Percentiles rank a stretch among this genome's conserved stretches.
These are phyloP conservation scores for Rutstroemia sp. DNA, from an alignment of 2,329 filamentous ascomycete genomes.

Conservation along the genomic window DNA sequence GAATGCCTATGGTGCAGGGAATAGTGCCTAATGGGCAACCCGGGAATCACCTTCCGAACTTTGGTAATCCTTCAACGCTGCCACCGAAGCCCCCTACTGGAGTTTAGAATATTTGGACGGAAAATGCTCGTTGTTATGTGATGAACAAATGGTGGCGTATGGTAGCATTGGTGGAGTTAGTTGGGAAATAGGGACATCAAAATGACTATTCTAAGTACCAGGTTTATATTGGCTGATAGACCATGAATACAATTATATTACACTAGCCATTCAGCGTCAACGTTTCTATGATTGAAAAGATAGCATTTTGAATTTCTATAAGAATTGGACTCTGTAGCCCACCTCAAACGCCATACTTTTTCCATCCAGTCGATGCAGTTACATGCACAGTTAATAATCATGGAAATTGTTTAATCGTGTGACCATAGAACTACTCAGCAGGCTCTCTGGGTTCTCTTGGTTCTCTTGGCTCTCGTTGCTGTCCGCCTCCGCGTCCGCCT, in stretches of 20 bases:
- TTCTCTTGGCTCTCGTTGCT: slow-evolving; percentile 44
- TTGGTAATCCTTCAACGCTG: slow-evolving; percentile 45
- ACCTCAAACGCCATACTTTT: slow-evolving; percentile 34
- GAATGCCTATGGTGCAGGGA: slow-evolving; percentile 20
- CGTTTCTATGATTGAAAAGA: neutral
- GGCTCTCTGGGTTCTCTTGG: slow-evolving; percentile 38
- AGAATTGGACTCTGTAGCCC: slow-evolving; percentile 35
- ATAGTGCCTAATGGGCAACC: slow-evolving; percentile 25
- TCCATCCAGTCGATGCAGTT: slow-evolving; percentile 30
- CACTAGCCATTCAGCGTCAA: neutral
- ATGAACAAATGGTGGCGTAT: slow-evolving; percentile 28
- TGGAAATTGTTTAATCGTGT: slow-evolving; percentile 18
- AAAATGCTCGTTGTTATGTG: slow-evolving; percentile 18
- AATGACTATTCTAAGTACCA: slow-evolving; percentile 23
- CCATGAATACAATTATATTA: slow-evolving; percentile 19
- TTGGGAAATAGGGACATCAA: slow-evolving; percentile 23
- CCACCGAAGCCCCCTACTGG: slow-evolving; percentile 46
- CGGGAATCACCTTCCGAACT: slow-evolving; percentile 47
- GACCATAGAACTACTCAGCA: slow-evolving; percentile 8
- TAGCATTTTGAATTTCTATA: slow-evolving; percentile 19
- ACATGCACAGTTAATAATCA: slow-evolving; percentile 22
- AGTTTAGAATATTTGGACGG: slow-evolving; percentile 20
- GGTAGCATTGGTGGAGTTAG: slow-evolving; percentile 31
- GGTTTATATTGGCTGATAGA: slow-evolving; percentile 28
- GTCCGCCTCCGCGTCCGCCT: slow-evolving; percentile 42